These are phyloP conservation scores for Trichosporon sp. DNA, from an alignment of 1,284 basidiomycete genomes.

Conservation along the genomic window DNA sequence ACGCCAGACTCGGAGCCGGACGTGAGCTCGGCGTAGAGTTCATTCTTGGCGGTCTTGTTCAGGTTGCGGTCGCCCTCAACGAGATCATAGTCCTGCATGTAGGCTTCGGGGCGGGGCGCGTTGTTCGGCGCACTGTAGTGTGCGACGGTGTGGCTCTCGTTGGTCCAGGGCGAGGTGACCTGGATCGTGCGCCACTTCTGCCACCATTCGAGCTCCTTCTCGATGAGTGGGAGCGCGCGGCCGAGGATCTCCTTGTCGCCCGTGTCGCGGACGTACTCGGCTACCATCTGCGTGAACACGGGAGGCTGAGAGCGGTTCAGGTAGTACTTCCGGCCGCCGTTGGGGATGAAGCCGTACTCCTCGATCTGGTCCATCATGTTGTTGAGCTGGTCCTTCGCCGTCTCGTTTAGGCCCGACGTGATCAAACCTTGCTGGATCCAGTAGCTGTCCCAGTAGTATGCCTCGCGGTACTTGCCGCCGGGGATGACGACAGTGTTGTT, in stretches of 20 bases:
- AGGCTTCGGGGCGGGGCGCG: conserved; percentile 78
- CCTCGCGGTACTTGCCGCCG: conserved; percentile 65
- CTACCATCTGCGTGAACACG: conserved; percentile 72
- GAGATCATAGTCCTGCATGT: conserved; percentile 65
- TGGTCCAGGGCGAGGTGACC: conserved; percentile 68
- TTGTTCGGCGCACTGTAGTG: conserved; percentile 71
- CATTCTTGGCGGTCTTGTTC: conserved; percentile 59
- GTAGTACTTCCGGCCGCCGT: conserved; percentile 66
- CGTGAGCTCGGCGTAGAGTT: conserved; percentile 78
- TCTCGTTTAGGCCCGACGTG: conserved; percentile 66
- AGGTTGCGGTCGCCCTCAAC: conserved; percentile 64
- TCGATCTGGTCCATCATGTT: conserved; percentile 92
- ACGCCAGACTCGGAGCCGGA: conserved; percentile 73
- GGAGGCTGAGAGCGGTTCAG: conserved; percentile 86
- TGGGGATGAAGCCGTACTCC: conserved; percentile 76
- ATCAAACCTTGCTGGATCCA: conserved; percentile 83
- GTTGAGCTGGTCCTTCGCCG: conserved; percentile 70
- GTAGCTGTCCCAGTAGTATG: conserved; percentile 52
- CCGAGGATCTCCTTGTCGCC: conserved; percentile 62
- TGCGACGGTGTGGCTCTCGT: conserved; percentile 61
- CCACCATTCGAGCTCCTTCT: conserved; percentile 78
- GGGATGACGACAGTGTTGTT: conserved; percentile 88
- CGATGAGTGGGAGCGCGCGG: conserved; percentile 61
- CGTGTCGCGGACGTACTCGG: conserved; percentile 59
- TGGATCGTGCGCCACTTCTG: conserved; percentile 64